phyloP scores from a whole-genome alignment of 2,329 filamentous ascomycete species.

The Pezicula carpinea region DNA sequence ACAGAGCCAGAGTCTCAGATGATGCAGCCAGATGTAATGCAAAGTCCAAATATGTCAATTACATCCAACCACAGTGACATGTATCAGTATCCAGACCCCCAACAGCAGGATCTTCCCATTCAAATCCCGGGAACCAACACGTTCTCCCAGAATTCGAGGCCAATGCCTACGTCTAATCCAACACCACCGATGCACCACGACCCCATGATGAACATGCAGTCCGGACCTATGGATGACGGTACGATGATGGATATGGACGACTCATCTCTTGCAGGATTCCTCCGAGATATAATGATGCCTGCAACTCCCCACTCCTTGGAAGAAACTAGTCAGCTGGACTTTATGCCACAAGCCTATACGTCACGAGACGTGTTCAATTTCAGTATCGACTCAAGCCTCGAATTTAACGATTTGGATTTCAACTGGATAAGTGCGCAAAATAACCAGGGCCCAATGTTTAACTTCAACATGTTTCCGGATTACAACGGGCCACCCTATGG shows the following conservation, averaged over 20 bases:
- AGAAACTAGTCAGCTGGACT: not conserved
- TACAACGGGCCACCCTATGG: not conserved
- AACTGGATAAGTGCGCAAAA: slow-evolving; percentile 9
- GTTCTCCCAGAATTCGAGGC: not conserved
- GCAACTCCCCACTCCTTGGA: not conserved
- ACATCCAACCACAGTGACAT: not conserved
- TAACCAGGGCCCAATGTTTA: not conserved
- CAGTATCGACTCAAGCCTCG: slow-evolving; percentile 12
- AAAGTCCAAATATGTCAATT: not conserved
- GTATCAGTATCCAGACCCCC: slow-evolving; percentile 1
- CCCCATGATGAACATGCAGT: not conserved
- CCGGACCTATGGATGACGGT: not conserved
- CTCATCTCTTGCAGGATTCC: slow-evolving; percentile 8
- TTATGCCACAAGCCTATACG: not conserved
- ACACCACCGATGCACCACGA: not conserved
- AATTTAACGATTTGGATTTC: slow-evolving; percentile 14
- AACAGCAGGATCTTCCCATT: not conserved
- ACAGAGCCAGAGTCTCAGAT: not conserved
- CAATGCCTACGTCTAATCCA: not conserved
- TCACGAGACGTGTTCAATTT: slow-evolving; percentile 13
- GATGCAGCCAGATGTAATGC: not conserved
- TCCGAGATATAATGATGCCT: slow-evolving; percentile 14
- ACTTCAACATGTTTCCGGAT: not conserved
- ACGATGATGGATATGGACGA: slow-evolving; percentile 9
- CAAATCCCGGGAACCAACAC: not conserved